phyloP scores from a whole-genome alignment of 305 asterid species.

The Fraxinus latifolia region DNA sequence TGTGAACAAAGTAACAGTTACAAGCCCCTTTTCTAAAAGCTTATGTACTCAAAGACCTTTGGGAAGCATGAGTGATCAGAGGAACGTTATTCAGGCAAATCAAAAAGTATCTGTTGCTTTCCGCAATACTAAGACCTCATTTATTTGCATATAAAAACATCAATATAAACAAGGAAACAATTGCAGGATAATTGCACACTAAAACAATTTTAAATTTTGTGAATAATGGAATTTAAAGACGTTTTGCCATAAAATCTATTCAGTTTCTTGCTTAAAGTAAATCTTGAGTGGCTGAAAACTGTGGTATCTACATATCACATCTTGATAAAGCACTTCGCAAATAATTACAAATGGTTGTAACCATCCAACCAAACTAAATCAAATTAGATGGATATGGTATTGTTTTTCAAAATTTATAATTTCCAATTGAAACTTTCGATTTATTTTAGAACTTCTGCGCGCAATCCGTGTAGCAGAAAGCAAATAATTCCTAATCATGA shows the following conservation, averaged over 20 bases:
- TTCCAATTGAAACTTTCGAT: neutral
- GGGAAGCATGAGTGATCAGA: neutral
- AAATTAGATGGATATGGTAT: conserved; percentile 9
- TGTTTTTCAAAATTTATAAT: neutral
- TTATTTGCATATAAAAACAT: neutral
- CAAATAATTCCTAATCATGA: neutral
- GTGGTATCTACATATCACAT: neutral
- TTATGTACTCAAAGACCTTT: neutral
- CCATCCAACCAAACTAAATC: neutral
- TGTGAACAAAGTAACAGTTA: neutral
- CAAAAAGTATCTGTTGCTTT: neutral
- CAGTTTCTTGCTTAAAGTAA: neutral
- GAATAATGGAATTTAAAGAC: neutral
- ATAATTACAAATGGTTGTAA: neutral
- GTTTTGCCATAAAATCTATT: neutral
- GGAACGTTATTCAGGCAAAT: neutral
- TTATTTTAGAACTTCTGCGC: conserved; percentile 1
- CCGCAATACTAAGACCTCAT: neutral
- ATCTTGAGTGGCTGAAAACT: neutral
- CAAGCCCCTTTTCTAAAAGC: neutral
- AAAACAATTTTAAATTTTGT: neutral
- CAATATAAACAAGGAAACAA: neutral
- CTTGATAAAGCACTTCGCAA: neutral
- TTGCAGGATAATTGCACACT: neutral
- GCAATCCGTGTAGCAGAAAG: conserved; percentile 3